phyloP scores from a whole-genome alignment of 2,329 filamentous ascomycete species.

The Xylariaceae sp. region DNA sequence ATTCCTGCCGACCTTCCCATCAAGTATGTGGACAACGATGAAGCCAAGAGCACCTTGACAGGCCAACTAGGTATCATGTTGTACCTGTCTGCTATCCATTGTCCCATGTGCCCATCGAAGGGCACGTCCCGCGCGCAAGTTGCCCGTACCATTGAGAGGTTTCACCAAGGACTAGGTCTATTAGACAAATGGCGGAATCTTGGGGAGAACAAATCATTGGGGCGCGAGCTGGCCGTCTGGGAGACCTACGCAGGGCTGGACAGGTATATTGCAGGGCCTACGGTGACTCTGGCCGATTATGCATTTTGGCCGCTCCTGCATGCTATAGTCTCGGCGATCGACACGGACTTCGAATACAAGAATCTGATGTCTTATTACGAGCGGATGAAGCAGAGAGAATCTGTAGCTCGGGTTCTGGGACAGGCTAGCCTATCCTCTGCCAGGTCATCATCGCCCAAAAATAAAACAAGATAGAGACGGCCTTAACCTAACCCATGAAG shows the following conservation, averaged over 20 bases:
- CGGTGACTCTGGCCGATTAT: slow-evolving; percentile 45
- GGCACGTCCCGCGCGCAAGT: no score
- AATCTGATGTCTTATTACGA: slow-evolving; percentile 37
- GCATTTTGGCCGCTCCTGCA: slow-evolving; percentile 54
- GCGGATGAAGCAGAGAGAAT: slow-evolving; percentile 17
- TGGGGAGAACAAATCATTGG: slow-evolving; percentile 18
- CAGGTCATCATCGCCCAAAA: neutral
- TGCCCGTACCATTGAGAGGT: slow-evolving; percentile 8
- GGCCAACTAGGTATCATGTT: slow-evolving; percentile 52
- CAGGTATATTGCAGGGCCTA: slow-evolving; percentile 44
- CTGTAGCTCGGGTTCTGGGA: slow-evolving; percentile 11
- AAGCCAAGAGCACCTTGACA: slow-evolving; percentile 38
- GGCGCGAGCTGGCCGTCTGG: slow-evolving; percentile 36
- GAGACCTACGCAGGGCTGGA: slow-evolving; percentile 32
- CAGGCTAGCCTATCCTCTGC: no score
- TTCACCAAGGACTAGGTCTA: slow-evolving; percentile 38
- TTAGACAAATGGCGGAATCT: slow-evolving; percentile 31
- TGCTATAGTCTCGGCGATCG: slow-evolving; percentile 30
- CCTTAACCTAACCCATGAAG: no score
- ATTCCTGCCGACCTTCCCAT: slow-evolving; percentile 27
- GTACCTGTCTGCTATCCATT: slow-evolving; percentile 39
- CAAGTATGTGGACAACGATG: slow-evolving; percentile 54
- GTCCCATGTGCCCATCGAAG: no score
- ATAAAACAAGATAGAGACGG: neutral
- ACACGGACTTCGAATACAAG: slow-evolving; percentile 3